These are phyloP conservation scores for Gyromitra esculenta DNA, from an alignment of 2,329 filamentous ascomycete genomes.

Conservation along the genomic window DNA sequence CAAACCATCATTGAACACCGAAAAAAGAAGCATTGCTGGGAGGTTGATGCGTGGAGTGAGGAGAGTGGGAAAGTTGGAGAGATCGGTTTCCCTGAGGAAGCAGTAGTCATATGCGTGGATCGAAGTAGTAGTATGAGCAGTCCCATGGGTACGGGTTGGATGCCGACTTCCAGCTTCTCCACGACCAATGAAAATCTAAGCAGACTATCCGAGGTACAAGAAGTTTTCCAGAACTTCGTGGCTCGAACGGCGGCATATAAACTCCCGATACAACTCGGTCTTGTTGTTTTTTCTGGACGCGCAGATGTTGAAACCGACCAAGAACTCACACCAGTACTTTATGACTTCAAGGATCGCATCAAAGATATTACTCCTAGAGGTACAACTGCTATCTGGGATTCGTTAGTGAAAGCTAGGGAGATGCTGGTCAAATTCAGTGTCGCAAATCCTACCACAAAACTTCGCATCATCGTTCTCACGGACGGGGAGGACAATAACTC, in stretches of 20 bases:
- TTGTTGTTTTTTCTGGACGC: constrained; percentile 16
- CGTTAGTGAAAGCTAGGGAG: neutral
- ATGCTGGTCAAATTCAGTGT: neutral
- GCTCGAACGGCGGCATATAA: constrained; percentile 24
- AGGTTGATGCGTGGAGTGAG: constrained; percentile 17
- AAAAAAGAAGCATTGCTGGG: constrained; percentile 17
- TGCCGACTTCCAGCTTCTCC: neutral
- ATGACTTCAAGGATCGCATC: constrained; percentile 26
- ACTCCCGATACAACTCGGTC: constrained; percentile 3
- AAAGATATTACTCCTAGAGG: constrained; percentile 6
- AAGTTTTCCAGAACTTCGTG: constrained; percentile 28
- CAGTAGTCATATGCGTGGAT: constrained; percentile 25
- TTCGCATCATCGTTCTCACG: constrained; percentile 19
- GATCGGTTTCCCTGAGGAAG: neutral
- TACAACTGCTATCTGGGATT: neutral
- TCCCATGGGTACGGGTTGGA: neutral
- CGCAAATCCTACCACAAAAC: neutral
- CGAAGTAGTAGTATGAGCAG: constrained; percentile 9
- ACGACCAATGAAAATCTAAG: neutral
- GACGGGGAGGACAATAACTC: constrained; percentile 25
- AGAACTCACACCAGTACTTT: constrained; percentile 5
- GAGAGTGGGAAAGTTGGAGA: neutral
- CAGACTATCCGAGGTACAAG: constrained; percentile 11
- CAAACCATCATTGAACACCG: constrained; percentile 3
- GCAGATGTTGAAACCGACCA: neutral